Base-by-base conservation (phyloP, 805 yeast species). In the Yamadazyma akitaensis region DNA sequence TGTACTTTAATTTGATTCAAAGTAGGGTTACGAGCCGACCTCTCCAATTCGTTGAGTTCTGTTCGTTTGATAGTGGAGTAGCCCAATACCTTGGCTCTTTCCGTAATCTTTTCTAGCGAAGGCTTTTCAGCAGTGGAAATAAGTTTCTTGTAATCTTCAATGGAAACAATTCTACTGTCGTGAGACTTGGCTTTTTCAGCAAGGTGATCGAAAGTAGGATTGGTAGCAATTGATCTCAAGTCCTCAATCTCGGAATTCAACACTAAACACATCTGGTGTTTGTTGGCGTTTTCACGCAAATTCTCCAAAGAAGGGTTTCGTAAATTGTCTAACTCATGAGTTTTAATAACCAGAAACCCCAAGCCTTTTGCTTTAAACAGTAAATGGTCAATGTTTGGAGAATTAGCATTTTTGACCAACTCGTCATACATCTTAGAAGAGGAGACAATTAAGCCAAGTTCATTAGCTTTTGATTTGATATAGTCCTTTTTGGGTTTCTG, bases 401-500 rank as follows among this genome's bases (percentile, higher is more conserved):
- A 48, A 21, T 64, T 52, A 0, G 65, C 62, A 21, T 48, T 45
- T n/a, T 52, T 51, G 3, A 55, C 60, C 34, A 71, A 50, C 26
- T 65, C 61, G 17, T 68, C 73, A 42, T 66, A 62, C 17, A 58
- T 57, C 16, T 55, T 51, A 1, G 65, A 45, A 1, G 72, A 51
- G 0, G 70, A 53, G 2, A 69, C 55, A 17, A 62, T 62, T 19
- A 64, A 53, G 1, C 73, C 73, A 34, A 65, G 46, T 16, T 63
- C 60, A 49, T 66, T 65, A 12, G 75, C 73, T 48, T 65, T 69
- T 5, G 53, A 39, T 1, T 67, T 63, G 16, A 69, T 50, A 46
- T 68, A 68, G 1, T 55, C 60, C 47, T 62, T 62, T 14, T 56
- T 54, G 3, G 75, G 75, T 41, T 62, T 65, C 21, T 64, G 68